Percentiles rank a stretch among this genome's conserved stretches.
phyloP scores from a whole-genome alignment of 179 eudicot genomes.

The Pouteria campechiana region DNA sequence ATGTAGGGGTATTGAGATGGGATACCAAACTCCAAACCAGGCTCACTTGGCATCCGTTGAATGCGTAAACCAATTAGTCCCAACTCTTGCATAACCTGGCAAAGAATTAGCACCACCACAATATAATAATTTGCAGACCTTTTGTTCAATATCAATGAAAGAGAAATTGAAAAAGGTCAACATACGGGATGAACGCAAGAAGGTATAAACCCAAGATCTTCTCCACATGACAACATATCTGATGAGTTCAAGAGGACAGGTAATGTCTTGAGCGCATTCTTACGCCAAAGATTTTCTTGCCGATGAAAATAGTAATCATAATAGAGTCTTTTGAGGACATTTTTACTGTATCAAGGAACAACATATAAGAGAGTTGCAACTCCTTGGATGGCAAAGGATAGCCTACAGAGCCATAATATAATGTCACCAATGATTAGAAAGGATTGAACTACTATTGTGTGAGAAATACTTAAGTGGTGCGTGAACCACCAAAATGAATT shows the following conservation, averaged over 20 bases:
- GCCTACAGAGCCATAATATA: too few relatives aligned
- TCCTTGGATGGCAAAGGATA: too few relatives aligned
- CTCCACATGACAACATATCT: constrained; percentile 94
- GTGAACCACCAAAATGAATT: too few relatives aligned
- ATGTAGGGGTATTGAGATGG: constrained; percentile 87
- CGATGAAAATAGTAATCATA: constrained; percentile 97
- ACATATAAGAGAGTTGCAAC: background rate
- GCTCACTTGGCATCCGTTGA: constrained; percentile 95
- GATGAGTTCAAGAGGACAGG: constrained; percentile 92
- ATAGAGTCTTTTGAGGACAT: constrained; percentile 73
- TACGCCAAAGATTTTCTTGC: constrained; percentile 89
- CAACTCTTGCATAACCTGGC: constrained; percentile 96
- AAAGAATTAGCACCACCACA: constrained; percentile 1
- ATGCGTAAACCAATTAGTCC: constrained; percentile 92
- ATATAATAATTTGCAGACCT: background rate
- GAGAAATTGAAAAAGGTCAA: background rate
- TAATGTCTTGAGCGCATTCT: constrained; percentile 88
- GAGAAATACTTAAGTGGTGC: too few relatives aligned
- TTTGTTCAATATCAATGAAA: background rate
- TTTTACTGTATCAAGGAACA: constrained; percentile 44
- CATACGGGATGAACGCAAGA: constrained; percentile 97
- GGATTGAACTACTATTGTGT: too few relatives aligned
- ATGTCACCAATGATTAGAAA: too few relatives aligned
- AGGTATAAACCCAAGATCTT: constrained; percentile 93
- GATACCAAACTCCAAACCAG: constrained; percentile 80